Conservation (phyloP, 2,329 filamentous ascomycete species). For the Rhynchosporium graminicola region DNA sequence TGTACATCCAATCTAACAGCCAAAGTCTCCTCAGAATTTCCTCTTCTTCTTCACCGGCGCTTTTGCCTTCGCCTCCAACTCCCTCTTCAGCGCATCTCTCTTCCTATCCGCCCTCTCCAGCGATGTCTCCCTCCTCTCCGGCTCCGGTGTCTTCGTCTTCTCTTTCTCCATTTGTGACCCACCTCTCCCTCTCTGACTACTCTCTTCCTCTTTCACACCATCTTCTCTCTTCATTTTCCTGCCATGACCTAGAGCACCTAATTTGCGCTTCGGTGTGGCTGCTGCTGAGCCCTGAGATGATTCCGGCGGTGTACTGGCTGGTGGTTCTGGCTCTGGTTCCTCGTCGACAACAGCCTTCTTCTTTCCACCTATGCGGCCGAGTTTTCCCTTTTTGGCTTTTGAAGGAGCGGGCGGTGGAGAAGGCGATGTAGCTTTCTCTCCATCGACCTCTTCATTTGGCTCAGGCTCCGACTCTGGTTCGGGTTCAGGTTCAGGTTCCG, state of each 20-base stretch:
- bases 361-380: constrained; percentile 37
- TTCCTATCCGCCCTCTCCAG: constrained; percentile 39
- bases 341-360: constrained; percentile 22
- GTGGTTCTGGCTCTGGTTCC: constrained; percentile 18
- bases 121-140: constrained; percentile 34
- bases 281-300: neutral
- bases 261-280: constrained; percentile 11
- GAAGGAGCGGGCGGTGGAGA: constrained; percentile 8
- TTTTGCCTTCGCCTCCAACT: constrained; percentile 40
- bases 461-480: constrained; percentile 13
- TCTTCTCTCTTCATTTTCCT: neutral
- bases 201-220: constrained; percentile 10
- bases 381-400: constrained; percentile 28
- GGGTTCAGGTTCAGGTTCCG: constrained; percentile 12
- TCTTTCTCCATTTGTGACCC: constrained; percentile 21
- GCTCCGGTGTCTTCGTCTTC: constrained; percentile 24
- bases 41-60: constrained; percentile 40
- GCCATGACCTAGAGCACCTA: constrained; percentile 4
- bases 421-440: neutral
- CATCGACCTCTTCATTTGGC: neutral
- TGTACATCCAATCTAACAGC: neutral
- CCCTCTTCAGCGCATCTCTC: constrained; percentile 34
- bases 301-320: constrained; percentile 4
- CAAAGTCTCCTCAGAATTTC: constrained; percentile 35
- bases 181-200: constrained; percentile 11